phyloP scores from a whole-genome alignment of 2,329 filamentous ascomycete species.

The Phoma sp. region DNA sequence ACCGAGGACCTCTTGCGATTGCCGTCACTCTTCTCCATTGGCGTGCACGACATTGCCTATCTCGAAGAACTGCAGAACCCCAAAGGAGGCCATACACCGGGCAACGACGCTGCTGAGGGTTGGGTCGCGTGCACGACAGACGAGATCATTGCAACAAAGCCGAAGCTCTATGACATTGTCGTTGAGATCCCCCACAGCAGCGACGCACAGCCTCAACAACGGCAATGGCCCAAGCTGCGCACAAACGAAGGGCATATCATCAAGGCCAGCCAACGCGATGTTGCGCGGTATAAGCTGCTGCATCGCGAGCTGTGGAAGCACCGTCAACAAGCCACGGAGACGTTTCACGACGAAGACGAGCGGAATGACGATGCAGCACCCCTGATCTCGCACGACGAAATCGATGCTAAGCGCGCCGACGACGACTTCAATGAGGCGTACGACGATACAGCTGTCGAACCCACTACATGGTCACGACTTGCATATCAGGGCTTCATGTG shows the following conservation, averaged over 20 bases:
- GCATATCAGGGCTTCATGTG: slow-evolving; percentile 86
- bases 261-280: slow-evolving; percentile 88
- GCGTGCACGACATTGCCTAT: slow-evolving; percentile 88
- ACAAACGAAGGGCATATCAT: slow-evolving; percentile 66
- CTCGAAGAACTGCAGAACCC: slow-evolving; percentile 65
- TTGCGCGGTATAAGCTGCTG: slow-evolving; percentile 67
- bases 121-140: slow-evolving; percentile 98
- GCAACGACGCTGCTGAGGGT: slow-evolving; percentile 59
- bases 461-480: slow-evolving; percentile 70
- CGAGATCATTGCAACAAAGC: slow-evolving; percentile 86
- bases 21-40: slow-evolving; percentile 87
- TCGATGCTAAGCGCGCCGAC: slow-evolving; percentile 36
- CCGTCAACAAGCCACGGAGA: slow-evolving; percentile 29
- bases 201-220: slow-evolving; percentile 56
- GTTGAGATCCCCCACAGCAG: slow-evolving; percentile 77
- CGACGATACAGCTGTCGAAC: slow-evolving; percentile 57
- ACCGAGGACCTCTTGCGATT: slow-evolving; percentile 68
- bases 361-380: slow-evolving; percentile 32
- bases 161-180: slow-evolving; percentile 85
- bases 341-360: slow-evolving; percentile 30
- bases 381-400: slow-evolving; percentile 31
- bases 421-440: slow-evolving; percentile 45
- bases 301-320: slow-evolving; percentile 45
- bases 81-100: slow-evolving; percentile 45
- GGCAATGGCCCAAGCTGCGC: slow-evolving; percentile 80